Conservation (phyloP, 2,329 filamentous ascomycete genomes). For the Penicillium polonicum region DNA sequence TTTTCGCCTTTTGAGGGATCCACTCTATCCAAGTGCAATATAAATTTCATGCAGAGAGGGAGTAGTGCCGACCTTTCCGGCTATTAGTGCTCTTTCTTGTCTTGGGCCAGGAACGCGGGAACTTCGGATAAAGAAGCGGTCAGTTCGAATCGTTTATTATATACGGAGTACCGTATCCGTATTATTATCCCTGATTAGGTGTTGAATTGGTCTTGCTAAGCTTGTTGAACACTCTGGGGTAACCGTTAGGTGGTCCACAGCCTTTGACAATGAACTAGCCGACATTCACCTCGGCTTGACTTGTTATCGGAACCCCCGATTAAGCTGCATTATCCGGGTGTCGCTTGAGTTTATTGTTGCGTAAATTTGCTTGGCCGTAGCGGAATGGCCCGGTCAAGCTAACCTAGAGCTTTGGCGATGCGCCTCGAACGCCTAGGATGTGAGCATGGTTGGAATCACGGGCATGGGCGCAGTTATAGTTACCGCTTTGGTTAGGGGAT, state of each 20-base stretch:
- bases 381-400: background rate
- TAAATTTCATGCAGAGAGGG: conserved; percentile 9
- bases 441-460: background rate
- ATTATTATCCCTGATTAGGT: background rate
- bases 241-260: conserved; percentile 1
- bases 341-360: background rate
- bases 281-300: background rate
- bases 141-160: background rate
- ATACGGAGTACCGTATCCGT: background rate
- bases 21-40: conserved; percentile 4
- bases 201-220: background rate
- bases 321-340: background rate
- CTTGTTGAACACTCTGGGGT: conserved; percentile 8
- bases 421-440: background rate
- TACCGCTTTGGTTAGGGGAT: background rate
- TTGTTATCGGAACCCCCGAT: background rate
- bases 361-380: background rate
- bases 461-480: background rate
- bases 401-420: background rate
- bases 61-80: conserved; percentile 3
- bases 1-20: background rate
- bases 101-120: background rate
- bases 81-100: background rate
- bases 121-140: conserved; percentile 3
- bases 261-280: background rate